Percentiles rank a stretch among this genome's conserved stretches.
These are phyloP conservation scores for Microbotryum scabiosae DNA, from an alignment of 1,284 basidiomycete genomes.

Conservation along the genomic window DNA sequence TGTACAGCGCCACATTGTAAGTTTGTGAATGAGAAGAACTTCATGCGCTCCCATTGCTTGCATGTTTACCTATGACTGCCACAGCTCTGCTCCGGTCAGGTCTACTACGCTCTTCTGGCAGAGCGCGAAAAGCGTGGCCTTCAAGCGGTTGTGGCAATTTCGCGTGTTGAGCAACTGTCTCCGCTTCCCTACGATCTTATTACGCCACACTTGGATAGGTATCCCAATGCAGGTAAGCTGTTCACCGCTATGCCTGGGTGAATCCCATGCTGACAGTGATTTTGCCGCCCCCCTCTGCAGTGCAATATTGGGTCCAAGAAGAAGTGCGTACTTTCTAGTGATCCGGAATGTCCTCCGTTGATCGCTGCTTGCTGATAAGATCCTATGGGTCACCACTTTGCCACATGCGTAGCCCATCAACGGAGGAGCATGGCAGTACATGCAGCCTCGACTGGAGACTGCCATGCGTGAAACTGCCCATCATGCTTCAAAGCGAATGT, in stretches of 20 bases:
- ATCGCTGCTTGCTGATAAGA: background rate
- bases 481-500: conserved; percentile 81
- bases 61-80: conserved; percentile 26
- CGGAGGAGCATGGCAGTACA: conserved; percentile 58
- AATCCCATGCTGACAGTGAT: conserved; percentile 60
- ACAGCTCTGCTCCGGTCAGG: conserved; percentile 57
- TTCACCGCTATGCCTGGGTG: conserved; percentile 35
- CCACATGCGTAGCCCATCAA: conserved; percentile 32
- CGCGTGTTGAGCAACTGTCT: conserved; percentile 85
- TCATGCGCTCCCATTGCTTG: background rate
- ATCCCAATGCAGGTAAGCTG: conserved; percentile 57
- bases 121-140: conserved; percentile 82
- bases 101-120: conserved; percentile 80
- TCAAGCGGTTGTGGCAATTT: conserved; percentile 80
- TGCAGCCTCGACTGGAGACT: conserved; percentile 56
- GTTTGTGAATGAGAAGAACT: background rate
- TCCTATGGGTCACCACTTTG: background rate
- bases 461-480: conserved; percentile 63
- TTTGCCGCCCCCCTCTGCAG: background rate
- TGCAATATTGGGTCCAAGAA: conserved; percentile 31
- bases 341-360: background rate
- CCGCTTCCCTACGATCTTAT: conserved; percentile 83
- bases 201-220: conserved; percentile 66
- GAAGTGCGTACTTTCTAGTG: background rate
- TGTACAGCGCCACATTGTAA: conserved; percentile 79